These are phyloP conservation scores for Irpex sp. DNA, from an alignment of 1,284 basidiomycete species.

Conservation along the genomic window DNA sequence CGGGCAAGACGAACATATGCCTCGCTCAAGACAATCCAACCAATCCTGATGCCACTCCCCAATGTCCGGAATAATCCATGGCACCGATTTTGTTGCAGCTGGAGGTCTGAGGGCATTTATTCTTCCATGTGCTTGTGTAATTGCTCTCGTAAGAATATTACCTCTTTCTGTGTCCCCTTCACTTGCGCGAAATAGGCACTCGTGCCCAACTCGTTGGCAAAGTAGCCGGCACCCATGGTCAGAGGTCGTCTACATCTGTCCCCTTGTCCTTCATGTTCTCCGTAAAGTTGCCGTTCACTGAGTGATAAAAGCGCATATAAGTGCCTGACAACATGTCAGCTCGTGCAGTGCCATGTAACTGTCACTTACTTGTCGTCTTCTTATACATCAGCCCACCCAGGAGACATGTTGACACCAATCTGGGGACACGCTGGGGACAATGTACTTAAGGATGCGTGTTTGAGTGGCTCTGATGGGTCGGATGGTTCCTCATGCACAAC, in stretches of 20 bases:
- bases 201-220: slow-evolving; percentile 7
- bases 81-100: slow-evolving; percentile 13
- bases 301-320: slow-evolving; percentile 12
- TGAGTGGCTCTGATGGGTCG: background rate
- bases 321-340: slow-evolving; percentile 8
- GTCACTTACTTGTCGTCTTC: background rate
- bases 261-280: slow-evolving; percentile 11
- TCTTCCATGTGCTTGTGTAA: background rate
- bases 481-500: background rate
- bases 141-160: background rate
- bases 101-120: slow-evolving; percentile 1
- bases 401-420: slow-evolving; percentile 19
- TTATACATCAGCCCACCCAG: slow-evolving; percentile 2
- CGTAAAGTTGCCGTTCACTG: slow-evolving; percentile 15
- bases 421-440: slow-evolving; percentile 20
- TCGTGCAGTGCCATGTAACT: background rate
- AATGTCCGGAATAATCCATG: slow-evolving; percentile 4
- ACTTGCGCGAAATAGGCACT: background rate
- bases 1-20: slow-evolving; percentile 14
- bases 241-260: slow-evolving; percentile 11
- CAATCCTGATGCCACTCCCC: slow-evolving; percentile 9
- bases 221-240: slow-evolving; percentile 10
- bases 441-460: slow-evolving; percentile 6
- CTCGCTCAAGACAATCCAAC: slow-evolving; percentile 11
- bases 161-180: background rate